These are phyloP conservation scores for Pythium folliculosum DNA, from an alignment of 352 stramenopile genomes.

Conservation along the genomic window DNA sequence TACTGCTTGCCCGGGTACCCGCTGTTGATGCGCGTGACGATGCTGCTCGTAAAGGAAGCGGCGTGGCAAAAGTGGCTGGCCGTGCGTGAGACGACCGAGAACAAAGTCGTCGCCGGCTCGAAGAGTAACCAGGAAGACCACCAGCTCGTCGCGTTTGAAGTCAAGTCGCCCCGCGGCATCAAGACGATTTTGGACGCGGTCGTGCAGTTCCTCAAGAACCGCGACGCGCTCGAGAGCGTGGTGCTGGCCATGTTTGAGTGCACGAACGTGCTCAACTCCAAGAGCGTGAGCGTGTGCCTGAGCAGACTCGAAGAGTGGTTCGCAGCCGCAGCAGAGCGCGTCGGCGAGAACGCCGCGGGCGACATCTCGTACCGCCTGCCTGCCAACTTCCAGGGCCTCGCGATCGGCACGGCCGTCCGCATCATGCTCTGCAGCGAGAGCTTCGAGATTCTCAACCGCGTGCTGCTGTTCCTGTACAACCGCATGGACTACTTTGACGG, in stretches of 20 bases:
- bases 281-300: conserved; percentile 64
- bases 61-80: conserved; percentile 67
- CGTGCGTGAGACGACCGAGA: conserved; percentile 47
- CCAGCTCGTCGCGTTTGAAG: conserved; percentile 43
- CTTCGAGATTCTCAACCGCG: conserved; percentile 68
- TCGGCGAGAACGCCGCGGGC: conserved; percentile 19
- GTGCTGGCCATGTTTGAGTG: conserved; percentile 73
- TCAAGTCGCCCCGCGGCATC: conserved; percentile 50
- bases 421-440: conserved; percentile 76
- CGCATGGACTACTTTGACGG: conserved; percentile 73
- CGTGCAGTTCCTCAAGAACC: conserved; percentile 58
- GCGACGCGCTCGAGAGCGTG: conserved; percentile 61
- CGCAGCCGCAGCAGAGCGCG: conserved; percentile 32
- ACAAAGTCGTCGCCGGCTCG: conserved; percentile 22
- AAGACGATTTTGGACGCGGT: conserved; percentile 60
- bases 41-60: conserved; percentile 68
- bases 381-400: conserved; percentile 44
- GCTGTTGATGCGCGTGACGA: conserved; percentile 53
- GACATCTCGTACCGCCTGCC: conserved; percentile 55
- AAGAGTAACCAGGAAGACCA: conserved; percentile 27
- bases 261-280: conserved; percentile 67
- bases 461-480: conserved; percentile 73
- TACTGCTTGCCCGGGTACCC: conserved; percentile 60
- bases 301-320: conserved; percentile 75
- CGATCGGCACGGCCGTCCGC: conserved; percentile 58